Evolutionary conservation across 140 eudicot genomes (phyloP), one percentile per base, ranked within the genome.

Genomic region (Cichorium intybus): DNA sequence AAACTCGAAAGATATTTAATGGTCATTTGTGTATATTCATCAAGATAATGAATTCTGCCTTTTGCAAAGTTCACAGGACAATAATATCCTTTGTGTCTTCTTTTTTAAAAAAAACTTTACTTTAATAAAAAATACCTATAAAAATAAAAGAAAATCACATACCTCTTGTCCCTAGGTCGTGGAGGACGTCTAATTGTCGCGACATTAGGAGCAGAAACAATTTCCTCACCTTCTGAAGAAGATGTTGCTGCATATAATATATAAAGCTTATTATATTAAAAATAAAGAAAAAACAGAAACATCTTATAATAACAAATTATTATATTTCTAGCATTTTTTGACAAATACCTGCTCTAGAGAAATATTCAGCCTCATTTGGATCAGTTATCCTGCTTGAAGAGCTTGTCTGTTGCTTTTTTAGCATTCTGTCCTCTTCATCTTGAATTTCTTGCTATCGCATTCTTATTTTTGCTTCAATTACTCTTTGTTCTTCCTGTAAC

Each of bases 401-500:
- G 31, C 69, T 67, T 3, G 35, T 48, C 43, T 80, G 88, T 59
- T 73, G 84, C 39, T 77, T 79, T 76, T 81, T 89, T 20, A 69
- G 66, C 78, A 71, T 79, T 35, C 79, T 69, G 56, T 84, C 85
- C 64, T 94, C 97, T 60, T 94, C 97, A 71, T 89, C 95, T 50
- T 70, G 83, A 67, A 82, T 85, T 76, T 94, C 95, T 61, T 86
- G 84, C 66, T 86, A 90, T 64, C 95, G 83, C 87, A 94, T 94
- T 82, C 99, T 89, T 79, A 94, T 89, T 87, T 94, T 94, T 39
- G 99, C 99, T 80, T 94, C 99, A 56, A 94, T 94, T 59, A 94
- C 99, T 64, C 93, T 81, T 75, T 89, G 99, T 74, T 94, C 99
- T 80, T 94, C 99, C 99, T 94, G 56, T 49, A 68, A 56, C 11